Evolutionary conservation across 2,329 filamentous ascomycete species (phyloP), one percentile per base, ranked within the genome.

Genomic region (Fusarium papillatum): DNA sequence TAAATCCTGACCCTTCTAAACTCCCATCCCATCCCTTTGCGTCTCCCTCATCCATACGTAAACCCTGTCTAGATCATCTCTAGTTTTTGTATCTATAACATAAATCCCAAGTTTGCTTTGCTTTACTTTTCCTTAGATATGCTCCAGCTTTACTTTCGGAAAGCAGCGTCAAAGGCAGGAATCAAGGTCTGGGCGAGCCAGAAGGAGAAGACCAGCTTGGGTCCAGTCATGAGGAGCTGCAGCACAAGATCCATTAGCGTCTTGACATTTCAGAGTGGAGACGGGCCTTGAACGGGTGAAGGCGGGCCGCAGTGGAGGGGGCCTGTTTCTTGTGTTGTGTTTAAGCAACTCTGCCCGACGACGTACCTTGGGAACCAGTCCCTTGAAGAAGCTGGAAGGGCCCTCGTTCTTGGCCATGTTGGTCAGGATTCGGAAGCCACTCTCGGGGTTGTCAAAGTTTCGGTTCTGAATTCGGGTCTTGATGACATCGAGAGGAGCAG

Each of bases 181-280:
- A 99, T 99, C 81, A 99, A 89, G 36, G 97, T 98, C 89, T 99
- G 97, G 69, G 97, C 97, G 83, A 99, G 92, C 97, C 97, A 99
- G 93, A 99, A 99, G 73, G 96, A 98, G 89, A 99, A 99, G 75
- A 98, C 97, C 72, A 99, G 91, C 91, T 99, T 99, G 75, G 97
- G 97, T 29, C 97, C 97, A 19, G 97, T 99, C 97, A 99, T 99
- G 82, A 99, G 90, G 76, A 99, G 92, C 93, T 93, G 69, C 46
- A 70, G 31, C 38, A 22, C 53, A 68, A 50, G 46, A 79, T 72
- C 79, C 76, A 60, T 76, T 77, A 73, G 68, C 46, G 64, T 66
- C 60, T 60, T 62, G 36, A 55, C 22, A 46, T 70, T 63, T 41
- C 41, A 38, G 39, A 63, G 74, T 77, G 74, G 77, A 50, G 70